Base-by-base conservation (phyloP, 768 basidiomycete species). In the Tricholoma sp. region DNA sequence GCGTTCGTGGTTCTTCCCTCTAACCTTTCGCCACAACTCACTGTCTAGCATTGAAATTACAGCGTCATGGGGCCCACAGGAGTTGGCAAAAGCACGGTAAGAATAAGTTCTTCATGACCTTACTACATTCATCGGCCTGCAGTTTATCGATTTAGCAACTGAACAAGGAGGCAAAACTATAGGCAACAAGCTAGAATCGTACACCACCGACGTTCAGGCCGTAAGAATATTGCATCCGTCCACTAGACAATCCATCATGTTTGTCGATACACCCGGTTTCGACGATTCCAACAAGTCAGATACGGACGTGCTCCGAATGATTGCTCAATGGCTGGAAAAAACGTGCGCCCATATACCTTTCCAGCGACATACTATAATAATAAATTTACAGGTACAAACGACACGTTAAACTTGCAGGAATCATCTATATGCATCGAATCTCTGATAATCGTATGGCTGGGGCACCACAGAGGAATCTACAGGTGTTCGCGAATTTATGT, bases 401-500 rank as follows among this genome's bases (percentile, higher is more conserved):
- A n/a, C n/a, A n/a, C n/a, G n/a, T n/a, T n/a, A n/a, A n/a, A n/a
- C n/a, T n/a, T n/a, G n/a, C n/a, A n/a, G n/a, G n/a, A n/a, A n/a
- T n/a, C n/a, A n/a, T n/a, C n/a, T n/a, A n/a, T n/a, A n/a, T n/a
- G n/a, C n/a, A n/a, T n/a, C n/a, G n/a, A n/a, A n/a, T n/a, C n/a
- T n/a, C n/a, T n/a, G n/a, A n/a, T n/a, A n/a, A n/a, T n/a, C n/a
- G n/a, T n/a, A n/a, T n/a, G n/a, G n/a, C n/a, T n/a, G n/a, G n/a
- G n/a, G n/a, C 2, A 3, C 72, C 75, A 37, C 67, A 66, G 52
- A 73, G 71, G 61, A 79, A 78, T 62, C 72, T 78, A 45, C 68
- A 70, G 18, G 71, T 79, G 62, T 80, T 79, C 61, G 67, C 69
- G 31, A 71, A 76, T 53, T 69, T 79, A 21, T 78, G 79, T 61